A percentile compares a stretch with the other conserved stretches of the same genome.
These are phyloP conservation scores for Nakazawaea siamensis DNA, from an alignment of 805 yeast genomes.

Conservation along the genomic window DNA sequence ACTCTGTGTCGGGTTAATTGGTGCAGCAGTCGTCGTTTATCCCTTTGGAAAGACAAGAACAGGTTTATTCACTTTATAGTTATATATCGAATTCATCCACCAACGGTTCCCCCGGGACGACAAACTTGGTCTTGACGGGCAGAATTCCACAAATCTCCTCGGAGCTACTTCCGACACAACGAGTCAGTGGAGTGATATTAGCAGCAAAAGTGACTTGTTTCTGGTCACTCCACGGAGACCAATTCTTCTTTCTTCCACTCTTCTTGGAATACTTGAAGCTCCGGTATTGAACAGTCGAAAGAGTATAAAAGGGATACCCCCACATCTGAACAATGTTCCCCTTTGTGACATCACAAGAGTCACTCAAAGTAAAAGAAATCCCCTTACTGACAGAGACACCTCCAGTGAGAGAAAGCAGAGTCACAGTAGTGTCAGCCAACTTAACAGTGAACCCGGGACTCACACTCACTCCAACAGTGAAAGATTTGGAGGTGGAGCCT, in stretches of 20 bases:
- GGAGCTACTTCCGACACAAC: constrained; percentile 7
- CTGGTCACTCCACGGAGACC: constrained; percentile 5
- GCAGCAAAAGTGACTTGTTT: constrained; percentile 3
- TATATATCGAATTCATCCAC: not conserved
- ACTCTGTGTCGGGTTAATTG: constrained; percentile 78
- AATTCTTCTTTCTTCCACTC: constrained; percentile 1
- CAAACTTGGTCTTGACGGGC: constrained; percentile 5
- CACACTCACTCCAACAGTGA: constrained; percentile 4
- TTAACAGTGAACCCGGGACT: not conserved
- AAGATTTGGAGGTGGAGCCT: constrained; percentile 6
- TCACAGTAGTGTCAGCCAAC: constrained; percentile 1
- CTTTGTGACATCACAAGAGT: constrained; percentile 8
- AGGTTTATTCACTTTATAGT: constrained; percentile 63
- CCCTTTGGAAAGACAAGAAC: constrained; percentile 80
- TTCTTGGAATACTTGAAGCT: not conserved
- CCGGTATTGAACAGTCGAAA: constrained; percentile 1
- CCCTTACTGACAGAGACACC: constrained; percentile 1
- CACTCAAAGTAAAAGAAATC: constrained; percentile 2
- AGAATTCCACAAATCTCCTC: constrained; percentile 7
- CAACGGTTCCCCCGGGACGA: constrained; percentile 1
- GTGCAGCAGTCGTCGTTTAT: constrained; percentile 73
- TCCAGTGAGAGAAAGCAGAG: constrained; percentile 2
- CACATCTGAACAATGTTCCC: constrained; percentile 10
- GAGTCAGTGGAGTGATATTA: constrained; percentile 4
- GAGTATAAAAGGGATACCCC: constrained; percentile 9